These are phyloP conservation scores for Daphne laureola DNA, from an alignment of 441 rosid genomes.

Conservation along the genomic window DNA sequence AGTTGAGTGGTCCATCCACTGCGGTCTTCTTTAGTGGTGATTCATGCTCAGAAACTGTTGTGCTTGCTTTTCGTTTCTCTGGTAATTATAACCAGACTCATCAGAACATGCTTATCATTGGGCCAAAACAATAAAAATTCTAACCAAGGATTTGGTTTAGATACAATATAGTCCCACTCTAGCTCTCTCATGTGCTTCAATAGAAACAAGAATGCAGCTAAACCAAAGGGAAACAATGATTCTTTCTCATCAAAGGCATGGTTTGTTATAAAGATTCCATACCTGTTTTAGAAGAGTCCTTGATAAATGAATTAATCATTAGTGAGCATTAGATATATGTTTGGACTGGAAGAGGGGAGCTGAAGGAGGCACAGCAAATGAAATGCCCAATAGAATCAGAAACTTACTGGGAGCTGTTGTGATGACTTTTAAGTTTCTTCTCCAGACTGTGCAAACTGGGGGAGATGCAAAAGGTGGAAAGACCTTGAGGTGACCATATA, in stretches of 20 bases:
- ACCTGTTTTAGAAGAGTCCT: too few relatives aligned
- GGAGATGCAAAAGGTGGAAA: conserved; percentile 59
- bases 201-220: too few relatives aligned
- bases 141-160: too few relatives aligned
- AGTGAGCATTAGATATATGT: too few relatives aligned
- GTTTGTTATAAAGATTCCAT: too few relatives aligned
- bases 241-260: too few relatives aligned
- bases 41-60: conserved; percentile 34
- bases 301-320: too few relatives aligned
- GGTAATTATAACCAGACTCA: conserved; percentile 13
- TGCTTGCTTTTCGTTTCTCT: conserved; percentile 51
- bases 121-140: not conserved
- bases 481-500: conserved; percentile 59
- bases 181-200: too few relatives aligned
- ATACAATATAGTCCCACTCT: too few relatives aligned
- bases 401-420: conserved; percentile 41
- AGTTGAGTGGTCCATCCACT: conserved; percentile 33
- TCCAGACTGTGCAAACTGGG: conserved; percentile 29
- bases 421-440: conserved; percentile 40
- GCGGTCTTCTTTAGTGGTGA: conserved; percentile 47
- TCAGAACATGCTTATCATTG: not conserved
- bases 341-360: too few relatives aligned
- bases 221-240: too few relatives aligned
- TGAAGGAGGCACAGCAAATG: not conserved
- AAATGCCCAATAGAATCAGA: not conserved